Evolutionary conservation across 345 rosid genomes (phyloP).

Genomic region (Xanthoceras sorbifolium): DNA sequence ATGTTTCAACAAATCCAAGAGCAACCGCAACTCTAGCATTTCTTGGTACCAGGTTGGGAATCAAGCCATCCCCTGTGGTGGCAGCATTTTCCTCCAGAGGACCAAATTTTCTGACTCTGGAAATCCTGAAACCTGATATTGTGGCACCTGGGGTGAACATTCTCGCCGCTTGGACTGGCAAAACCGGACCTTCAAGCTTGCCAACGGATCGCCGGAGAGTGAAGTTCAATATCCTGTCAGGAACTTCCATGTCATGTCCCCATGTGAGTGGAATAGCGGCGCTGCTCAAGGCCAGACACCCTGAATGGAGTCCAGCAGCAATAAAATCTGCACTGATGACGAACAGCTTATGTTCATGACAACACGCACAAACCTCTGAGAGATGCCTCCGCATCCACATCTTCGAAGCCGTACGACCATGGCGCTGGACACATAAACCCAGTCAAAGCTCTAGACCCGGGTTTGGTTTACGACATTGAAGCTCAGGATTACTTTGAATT

Average conservation of each 20-base stretch:
- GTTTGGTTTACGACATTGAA: constrained; percentile 74
- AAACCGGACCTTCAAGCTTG: constrained; percentile 72
- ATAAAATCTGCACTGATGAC: constrained; percentile 95
- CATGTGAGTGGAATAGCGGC: constrained; percentile 96
- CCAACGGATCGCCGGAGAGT: constrained; percentile 66
- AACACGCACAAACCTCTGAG: constrained; percentile 53
- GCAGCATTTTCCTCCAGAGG: constrained; percentile 83
- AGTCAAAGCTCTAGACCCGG: constrained; percentile 75
- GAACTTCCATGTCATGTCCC: constrained; percentile 97
- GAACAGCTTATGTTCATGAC: constrained; percentile 90
- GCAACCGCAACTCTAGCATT: constrained; percentile 54
- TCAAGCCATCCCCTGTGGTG: constrained; percentile 69
- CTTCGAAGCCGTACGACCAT: constrained; percentile 71
- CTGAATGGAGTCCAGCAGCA: constrained; percentile 93
- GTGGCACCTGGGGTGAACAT: constrained; percentile 80
- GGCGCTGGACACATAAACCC: constrained; percentile 95
- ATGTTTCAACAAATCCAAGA: constrained; percentile 41
- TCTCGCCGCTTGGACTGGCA: constrained; percentile 78
- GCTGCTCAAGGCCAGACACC: constrained; percentile 79
- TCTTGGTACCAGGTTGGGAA: constrained; percentile 57
- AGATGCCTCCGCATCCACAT: constrained; percentile 56
- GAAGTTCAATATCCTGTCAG: constrained; percentile 79
- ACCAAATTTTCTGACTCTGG: constrained; percentile 57
- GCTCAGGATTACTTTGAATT: constrained; percentile 82
- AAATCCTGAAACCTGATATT: constrained; percentile 72